Conservation (phyloP, 1,139 yeast species). For the Saccharomycopsis hybrid region DNA sequence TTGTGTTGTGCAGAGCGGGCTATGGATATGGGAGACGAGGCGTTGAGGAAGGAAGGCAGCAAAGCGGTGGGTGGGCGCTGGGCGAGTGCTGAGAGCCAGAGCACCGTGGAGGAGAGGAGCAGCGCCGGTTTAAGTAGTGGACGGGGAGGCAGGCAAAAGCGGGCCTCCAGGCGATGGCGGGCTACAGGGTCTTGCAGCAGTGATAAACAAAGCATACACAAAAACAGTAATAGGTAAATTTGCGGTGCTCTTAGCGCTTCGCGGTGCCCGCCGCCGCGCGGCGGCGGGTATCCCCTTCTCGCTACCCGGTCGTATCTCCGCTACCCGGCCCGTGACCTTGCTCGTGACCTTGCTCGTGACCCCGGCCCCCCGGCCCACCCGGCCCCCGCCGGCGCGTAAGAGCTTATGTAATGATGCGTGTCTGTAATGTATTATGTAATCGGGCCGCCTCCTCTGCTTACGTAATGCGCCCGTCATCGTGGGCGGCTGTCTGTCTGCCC, state of each 20-base stretch:
- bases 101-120: no score
- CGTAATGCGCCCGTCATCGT: no score
- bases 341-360: no score
- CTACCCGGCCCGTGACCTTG: no score
- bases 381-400: no score
- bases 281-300: neutral
- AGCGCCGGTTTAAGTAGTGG: neutral
- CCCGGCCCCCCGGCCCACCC: no score
- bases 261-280: neutral
- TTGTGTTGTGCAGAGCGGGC: neutral
- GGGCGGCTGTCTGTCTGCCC: no score
- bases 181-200: constrained; percentile 1
- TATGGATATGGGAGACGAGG: neutral
- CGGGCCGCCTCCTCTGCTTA: no score
- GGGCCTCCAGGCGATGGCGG: neutral
- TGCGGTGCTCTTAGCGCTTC: neutral
- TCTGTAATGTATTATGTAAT: no score
- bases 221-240: constrained; percentile 7
- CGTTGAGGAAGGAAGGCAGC: neutral
- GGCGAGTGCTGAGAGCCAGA: neutral
- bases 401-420: no score
- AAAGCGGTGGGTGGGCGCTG: neutral
- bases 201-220: constrained; percentile 6
- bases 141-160: neutral
- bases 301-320: no score